Evolutionary conservation across 2,329 filamentous ascomycete species (phyloP), one percentile per base, ranked within the genome.

Genomic region (Monilinia polystroma): DNA sequence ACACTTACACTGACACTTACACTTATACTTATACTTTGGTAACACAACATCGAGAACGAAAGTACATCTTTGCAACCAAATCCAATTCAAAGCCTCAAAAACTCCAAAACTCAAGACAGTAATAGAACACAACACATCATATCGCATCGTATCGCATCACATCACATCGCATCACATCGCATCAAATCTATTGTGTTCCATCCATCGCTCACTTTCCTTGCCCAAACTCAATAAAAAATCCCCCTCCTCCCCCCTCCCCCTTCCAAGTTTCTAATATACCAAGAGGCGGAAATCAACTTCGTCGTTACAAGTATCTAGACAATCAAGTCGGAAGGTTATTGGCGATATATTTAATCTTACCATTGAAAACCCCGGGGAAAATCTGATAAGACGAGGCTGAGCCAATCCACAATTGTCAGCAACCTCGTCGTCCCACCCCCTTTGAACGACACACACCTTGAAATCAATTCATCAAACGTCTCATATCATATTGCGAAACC

Each of bases 341-440:
- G 35, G 49, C 60, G 60, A 63, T 35, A 43, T 38, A 16, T 49
- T 59, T 59, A 35, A 35, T 10, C 18, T n/a, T 49, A 8, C 38
- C 41, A 26, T 32, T 35, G 11, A 26, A 63, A 63, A 43, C 51
- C n/a, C 60, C 11, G 35, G 49, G 60, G 49, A 43, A 63, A 45
- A 52, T 41, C 41, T 26, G 41, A 38, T 32, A 49, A 23, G 63
- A 63, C 63, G 63, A 65, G 63, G 63, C 63, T 65, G 63, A 59
- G 63, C 43, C 29, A 57, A 51, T 49, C 53, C 63, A 65, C 43
- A 54, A 54, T 63, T 53, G 32, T 63, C 45, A 63, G 35, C 49
- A 54, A 54, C 60, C 23, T 63, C 51, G 43, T 52, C 47, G 23
- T 64, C 58, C 18, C 32, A 53, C 64, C 51, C 56, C 45, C 56